These are phyloP conservation scores for Fennellomyces sp. DNA, from an alignment of 371 early-diverging fungal species.

Conservation along the genomic window DNA sequence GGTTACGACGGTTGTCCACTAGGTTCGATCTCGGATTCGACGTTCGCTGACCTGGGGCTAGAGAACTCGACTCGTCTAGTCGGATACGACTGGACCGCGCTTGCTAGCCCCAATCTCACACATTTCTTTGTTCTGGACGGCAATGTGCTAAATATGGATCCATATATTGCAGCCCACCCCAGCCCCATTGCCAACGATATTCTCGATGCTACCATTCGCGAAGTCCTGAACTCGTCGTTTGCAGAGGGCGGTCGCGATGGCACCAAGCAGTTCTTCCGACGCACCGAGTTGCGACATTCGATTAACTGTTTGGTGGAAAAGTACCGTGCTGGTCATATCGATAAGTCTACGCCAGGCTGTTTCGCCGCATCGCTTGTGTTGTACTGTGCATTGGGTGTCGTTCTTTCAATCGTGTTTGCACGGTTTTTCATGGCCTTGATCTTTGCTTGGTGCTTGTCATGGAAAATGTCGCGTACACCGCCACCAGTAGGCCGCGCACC, in stretches of 20 bases:
- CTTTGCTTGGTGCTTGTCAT: slow-evolving; percentile 83
- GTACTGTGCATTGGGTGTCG: slow-evolving; percentile 65
- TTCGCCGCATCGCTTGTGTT: slow-evolving; percentile 79
- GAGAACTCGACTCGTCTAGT: slow-evolving; percentile 39
- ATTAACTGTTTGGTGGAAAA: slow-evolving; percentile 64
- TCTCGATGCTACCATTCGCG: slow-evolving; percentile 59
- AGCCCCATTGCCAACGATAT: slow-evolving; percentile 39
- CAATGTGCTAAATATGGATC: slow-evolving; percentile 64
- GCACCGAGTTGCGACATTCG: slow-evolving; percentile 46
- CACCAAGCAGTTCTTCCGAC: slow-evolving; percentile 65
- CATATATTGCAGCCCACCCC: slow-evolving; percentile 51
- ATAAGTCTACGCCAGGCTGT: slow-evolving; percentile 85
- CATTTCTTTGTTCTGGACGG: slow-evolving; percentile 72
- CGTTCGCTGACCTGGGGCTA: slow-evolving; percentile 18
- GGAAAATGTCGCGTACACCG: slow-evolving; percentile 61
- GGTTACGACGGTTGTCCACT: slow-evolving; percentile 35
- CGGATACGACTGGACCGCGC: slow-evolving; percentile 70
- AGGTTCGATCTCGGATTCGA: slow-evolving; percentile 16
- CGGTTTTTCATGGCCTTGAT: slow-evolving; percentile 85
- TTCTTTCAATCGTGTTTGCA: slow-evolving; percentile 68
- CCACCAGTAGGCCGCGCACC: slow-evolving; percentile 14
- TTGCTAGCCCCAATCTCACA: slow-evolving; percentile 28
- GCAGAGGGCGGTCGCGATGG: slow-evolving; percentile 64
- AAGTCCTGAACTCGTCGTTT: slow-evolving; percentile 30
- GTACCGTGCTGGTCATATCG: slow-evolving; percentile 78